Percentiles rank a stretch among this genome's conserved stretches.
These are phyloP conservation scores for Ciborinia camelliae DNA, from an alignment of 2,329 filamentous ascomycete genomes.

Conservation along the genomic window DNA sequence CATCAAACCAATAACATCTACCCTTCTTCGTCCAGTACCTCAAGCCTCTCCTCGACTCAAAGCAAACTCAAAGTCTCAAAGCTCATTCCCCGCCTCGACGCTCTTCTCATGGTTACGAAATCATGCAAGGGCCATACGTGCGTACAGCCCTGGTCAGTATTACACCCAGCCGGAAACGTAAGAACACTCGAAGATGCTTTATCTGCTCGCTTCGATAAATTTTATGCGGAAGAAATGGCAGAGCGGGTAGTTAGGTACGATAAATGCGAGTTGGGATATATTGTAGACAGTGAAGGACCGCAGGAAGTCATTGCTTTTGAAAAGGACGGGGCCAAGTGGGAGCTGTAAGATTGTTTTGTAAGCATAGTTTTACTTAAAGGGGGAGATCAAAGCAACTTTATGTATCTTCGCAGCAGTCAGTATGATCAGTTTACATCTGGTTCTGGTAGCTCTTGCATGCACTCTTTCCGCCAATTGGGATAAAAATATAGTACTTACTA, in stretches of 20 bases:
- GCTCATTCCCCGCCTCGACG: constrained; percentile 48
- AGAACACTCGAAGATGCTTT: constrained; percentile 51
- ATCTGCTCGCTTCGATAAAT: constrained; percentile 46
- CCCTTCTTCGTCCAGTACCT: constrained; percentile 23
- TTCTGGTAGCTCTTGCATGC: too few relatives aligned
- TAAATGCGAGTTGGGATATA: constrained; percentile 54
- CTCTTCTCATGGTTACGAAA: constrained; percentile 58
- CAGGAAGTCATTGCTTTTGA: constrained; percentile 20
- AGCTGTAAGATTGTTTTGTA: neutral
- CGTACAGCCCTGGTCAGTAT: constrained; percentile 52
- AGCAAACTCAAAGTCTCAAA: neutral
- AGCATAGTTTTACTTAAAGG: neutral
- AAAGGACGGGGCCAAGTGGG: neutral
- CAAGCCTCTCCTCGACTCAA: constrained; percentile 37
- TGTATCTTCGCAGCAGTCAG: too few relatives aligned
- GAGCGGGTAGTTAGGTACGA: constrained; percentile 48
- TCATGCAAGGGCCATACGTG: constrained; percentile 55
- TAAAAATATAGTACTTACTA: too few relatives aligned
- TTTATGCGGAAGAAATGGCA: constrained; percentile 48
- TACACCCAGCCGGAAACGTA: constrained; percentile 53
- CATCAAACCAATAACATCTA: constrained; percentile 49
- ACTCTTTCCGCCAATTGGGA: too few relatives aligned
- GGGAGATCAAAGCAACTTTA: too few relatives aligned
- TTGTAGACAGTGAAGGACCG: constrained; percentile 51
- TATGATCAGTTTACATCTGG: too few relatives aligned